Evolutionary conservation across 306 rosid genomes (phyloP).

Genomic region (Malus asiatica): DNA sequence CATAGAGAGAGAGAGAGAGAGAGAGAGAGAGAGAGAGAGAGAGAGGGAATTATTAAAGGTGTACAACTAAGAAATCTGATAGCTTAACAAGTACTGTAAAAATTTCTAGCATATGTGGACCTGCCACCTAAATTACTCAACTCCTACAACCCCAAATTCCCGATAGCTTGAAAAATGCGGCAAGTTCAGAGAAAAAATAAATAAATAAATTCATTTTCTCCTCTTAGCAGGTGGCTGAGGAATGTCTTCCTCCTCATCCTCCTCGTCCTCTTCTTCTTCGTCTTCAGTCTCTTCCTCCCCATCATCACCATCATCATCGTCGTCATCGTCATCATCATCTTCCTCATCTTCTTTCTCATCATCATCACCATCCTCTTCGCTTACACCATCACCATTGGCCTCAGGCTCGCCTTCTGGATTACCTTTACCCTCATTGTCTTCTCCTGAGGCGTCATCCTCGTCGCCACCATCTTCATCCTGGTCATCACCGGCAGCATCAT

Average conservation of each 20-base stretch:
- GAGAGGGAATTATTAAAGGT: neutral
- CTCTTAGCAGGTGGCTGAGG: constrained; percentile 43
- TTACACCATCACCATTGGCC: constrained; percentile 51
- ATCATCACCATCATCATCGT: constrained; percentile 3
- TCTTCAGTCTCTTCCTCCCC: constrained; percentile 30
- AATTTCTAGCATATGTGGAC: constrained; percentile 14
- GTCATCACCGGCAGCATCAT: constrained; percentile 18
- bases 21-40: neutral
- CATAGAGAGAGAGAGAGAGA: neutral
- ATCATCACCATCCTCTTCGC: constrained; percentile 39
- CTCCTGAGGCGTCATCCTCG: constrained; percentile 38
- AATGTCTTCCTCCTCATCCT: constrained; percentile 27
- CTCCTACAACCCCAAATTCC: constrained; percentile 13
- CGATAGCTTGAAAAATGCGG: neutral
- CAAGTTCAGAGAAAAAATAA: neutral
- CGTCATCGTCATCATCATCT: neutral
- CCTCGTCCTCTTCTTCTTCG: constrained; percentile 30
- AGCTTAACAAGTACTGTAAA: constrained; percentile 2
- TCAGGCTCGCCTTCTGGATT: constrained; percentile 45
- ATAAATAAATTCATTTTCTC: constrained; percentile 26
- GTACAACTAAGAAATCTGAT: neutral
- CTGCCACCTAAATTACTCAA: constrained; percentile 17
- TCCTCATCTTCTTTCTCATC: constrained; percentile 16
- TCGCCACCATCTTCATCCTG: constrained; percentile 43
- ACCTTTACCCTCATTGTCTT: constrained; percentile 40